Evolutionary conservation across 208 protist species (phyloP).

Genomic region (Novymonas esmeraldas): DNA sequence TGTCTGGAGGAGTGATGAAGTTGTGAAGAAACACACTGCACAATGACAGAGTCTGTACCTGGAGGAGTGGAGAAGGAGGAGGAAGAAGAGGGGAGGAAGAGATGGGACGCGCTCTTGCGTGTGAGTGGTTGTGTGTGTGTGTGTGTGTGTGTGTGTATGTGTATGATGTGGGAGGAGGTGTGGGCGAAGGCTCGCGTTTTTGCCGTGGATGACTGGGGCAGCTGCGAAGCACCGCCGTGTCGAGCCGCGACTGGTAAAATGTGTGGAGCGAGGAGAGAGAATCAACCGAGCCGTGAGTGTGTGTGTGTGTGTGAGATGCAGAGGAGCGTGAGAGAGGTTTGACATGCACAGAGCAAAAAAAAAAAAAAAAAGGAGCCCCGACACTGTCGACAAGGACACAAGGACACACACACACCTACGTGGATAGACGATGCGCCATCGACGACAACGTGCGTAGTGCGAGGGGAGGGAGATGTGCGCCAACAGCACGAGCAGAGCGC

Average conservation of each 20-base stretch:
- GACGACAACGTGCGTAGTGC: too few species aligned
- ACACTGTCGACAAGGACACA: not conserved
- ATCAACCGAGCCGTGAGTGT: not conserved
- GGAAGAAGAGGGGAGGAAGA: not conserved
- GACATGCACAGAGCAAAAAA: not conserved
- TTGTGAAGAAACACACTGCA: not conserved
- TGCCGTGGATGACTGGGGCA: too few species aligned
- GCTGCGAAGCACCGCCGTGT: too few species aligned
- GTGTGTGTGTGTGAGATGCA: not conserved
- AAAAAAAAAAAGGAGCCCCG: not conserved
- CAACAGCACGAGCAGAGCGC: too few species aligned
- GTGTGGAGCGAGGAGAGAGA: not conserved
- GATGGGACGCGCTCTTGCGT: too few species aligned
- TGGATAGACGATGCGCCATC: too few species aligned
- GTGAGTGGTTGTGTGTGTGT: not conserved
- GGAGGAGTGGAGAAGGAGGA: not conserved
- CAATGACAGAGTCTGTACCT: too few species aligned
- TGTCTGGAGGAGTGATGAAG: too few species aligned
- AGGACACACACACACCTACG: not conserved
- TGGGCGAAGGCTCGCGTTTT: too few species aligned
- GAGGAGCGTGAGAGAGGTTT: not conserved
- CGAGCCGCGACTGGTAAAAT: too few species aligned
- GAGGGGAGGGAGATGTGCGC: too few species aligned
- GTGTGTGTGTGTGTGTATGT: not conserved
- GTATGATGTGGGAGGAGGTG: not conserved